phyloP scores from a whole-genome alignment of 768 basidiomycete species.

The Lactarius indigo region DNA sequence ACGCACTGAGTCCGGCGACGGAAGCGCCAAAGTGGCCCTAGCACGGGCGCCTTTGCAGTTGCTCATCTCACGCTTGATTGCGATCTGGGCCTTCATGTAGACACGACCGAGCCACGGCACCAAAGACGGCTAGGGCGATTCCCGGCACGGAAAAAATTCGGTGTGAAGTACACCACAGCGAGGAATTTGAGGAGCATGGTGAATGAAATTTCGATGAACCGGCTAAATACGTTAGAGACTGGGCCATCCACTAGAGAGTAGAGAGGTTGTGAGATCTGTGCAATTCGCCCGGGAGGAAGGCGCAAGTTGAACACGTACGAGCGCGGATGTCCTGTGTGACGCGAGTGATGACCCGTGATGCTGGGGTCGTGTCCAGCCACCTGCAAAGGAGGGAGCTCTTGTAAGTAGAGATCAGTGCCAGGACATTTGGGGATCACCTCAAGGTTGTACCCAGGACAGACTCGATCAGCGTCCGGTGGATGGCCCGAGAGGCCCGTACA shows the following conservation, averaged over 20 bases:
- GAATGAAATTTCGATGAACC: slow-evolving; percentile 33
- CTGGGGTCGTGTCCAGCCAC: slow-evolving; percentile 50
- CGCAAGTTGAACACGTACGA: slow-evolving; percentile 25
- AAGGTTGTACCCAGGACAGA: slow-evolving; percentile 59
- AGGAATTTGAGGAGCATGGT: slow-evolving; percentile 36
- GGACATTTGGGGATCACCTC: slow-evolving; percentile 43
- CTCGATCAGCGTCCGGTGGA: slow-evolving; percentile 50
- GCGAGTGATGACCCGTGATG: slow-evolving; percentile 57
- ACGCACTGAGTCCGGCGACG: slow-evolving; percentile 45
- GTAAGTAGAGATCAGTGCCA: not conserved
- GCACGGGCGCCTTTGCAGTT: slow-evolving; percentile 47
- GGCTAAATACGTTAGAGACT: slow-evolving; percentile 29
- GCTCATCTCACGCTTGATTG: slow-evolving; percentile 55
- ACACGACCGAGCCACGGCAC: slow-evolving; percentile 44
- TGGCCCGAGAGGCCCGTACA: slow-evolving; percentile 49
- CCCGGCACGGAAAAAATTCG: slow-evolving; percentile 41
- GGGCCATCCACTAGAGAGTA: slow-evolving; percentile 35
- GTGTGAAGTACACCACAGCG: slow-evolving; percentile 39
- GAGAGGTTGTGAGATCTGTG: not conserved
- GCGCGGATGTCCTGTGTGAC: slow-evolving; percentile 62
- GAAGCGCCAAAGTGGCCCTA: slow-evolving; percentile 51
- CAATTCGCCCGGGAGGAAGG: not conserved
- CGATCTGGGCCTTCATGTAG: slow-evolving; percentile 54
- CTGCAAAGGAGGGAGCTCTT: slow-evolving; percentile 28
- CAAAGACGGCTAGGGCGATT: slow-evolving; percentile 35